Conservation (phyloP, 345 rosid genomes). For the Ceriops decandra region DNA sequence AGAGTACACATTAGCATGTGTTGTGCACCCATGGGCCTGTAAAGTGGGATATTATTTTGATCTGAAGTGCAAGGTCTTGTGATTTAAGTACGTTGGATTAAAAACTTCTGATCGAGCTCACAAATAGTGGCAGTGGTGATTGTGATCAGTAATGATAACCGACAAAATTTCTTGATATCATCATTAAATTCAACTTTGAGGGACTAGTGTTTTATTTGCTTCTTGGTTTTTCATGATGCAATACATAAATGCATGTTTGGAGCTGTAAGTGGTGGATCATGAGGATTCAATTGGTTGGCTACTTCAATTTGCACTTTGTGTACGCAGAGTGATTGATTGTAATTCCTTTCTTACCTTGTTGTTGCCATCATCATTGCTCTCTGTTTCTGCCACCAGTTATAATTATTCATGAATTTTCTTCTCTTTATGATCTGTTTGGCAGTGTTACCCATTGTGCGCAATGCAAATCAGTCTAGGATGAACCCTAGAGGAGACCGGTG, state of each 20-base stretch:
- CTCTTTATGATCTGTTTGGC: conserved; percentile 17
- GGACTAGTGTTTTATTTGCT: not conserved
- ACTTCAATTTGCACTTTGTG: not conserved
- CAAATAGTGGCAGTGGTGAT: no score
- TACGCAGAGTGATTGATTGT: not conserved
- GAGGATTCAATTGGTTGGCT: not conserved
- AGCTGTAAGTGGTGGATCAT: not conserved
- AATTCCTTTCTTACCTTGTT: not conserved
- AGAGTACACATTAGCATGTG: no score
- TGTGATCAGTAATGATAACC: no score
- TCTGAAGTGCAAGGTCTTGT: not conserved
- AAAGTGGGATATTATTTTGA: not conserved
- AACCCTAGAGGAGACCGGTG: conserved; percentile 79
- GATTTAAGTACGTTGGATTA: not conserved
- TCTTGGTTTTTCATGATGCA: not conserved
- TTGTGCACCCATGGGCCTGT: no score
- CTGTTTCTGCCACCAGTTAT: not conserved
- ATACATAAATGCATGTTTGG: not conserved
- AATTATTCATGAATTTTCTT: not conserved
- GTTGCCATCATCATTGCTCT: not conserved
- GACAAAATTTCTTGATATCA: not conserved
- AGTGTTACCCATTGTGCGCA: conserved; percentile 68
- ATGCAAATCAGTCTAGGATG: conserved; percentile 54
- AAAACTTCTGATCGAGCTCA: no score
- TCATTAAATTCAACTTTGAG: not conserved